Evolutionary conservation across 352 stramenopile species (phyloP).

Genomic region (Phytophthora sp.): DNA sequence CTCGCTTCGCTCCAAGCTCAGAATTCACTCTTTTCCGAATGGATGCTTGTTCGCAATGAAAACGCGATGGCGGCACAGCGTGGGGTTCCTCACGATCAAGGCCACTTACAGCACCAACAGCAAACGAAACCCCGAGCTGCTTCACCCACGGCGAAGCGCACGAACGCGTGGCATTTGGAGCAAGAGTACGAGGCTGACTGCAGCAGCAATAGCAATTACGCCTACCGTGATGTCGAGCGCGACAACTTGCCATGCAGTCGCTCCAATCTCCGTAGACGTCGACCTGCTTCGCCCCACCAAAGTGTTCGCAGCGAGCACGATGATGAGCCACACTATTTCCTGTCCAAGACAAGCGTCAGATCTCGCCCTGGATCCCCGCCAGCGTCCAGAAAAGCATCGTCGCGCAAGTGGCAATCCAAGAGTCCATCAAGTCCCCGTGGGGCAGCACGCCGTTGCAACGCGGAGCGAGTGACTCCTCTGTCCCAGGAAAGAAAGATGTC

Average conservation of each 20-base stretch:
- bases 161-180: constrained; percentile 18
- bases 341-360: constrained; percentile 7
- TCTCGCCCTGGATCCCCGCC: constrained; percentile 15
- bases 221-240: constrained; percentile 1
- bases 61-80: constrained; percentile 51
- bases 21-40: constrained; percentile 78
- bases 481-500: constrained; percentile 36
- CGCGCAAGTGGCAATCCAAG: constrained; percentile 18
- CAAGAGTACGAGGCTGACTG: constrained; percentile 18
- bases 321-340: not conserved
- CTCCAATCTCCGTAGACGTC: not conserved
- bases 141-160: constrained; percentile 8
- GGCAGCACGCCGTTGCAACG: constrained; percentile 8
- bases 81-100: constrained; percentile 11
- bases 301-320: constrained; percentile 10
- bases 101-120: constrained; percentile 3
- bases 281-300: constrained; percentile 4
- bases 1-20: constrained; percentile 60
- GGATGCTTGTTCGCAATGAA: constrained; percentile 78
- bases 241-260: constrained; percentile 5
- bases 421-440: constrained; percentile 10
- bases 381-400: constrained; percentile 13
- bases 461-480: constrained; percentile 2
- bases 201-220: constrained; percentile 21
- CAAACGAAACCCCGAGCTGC: constrained; percentile 9